Conservation (phyloP, 352 stramenopile species). For the Globisporangium nagaii region DNA sequence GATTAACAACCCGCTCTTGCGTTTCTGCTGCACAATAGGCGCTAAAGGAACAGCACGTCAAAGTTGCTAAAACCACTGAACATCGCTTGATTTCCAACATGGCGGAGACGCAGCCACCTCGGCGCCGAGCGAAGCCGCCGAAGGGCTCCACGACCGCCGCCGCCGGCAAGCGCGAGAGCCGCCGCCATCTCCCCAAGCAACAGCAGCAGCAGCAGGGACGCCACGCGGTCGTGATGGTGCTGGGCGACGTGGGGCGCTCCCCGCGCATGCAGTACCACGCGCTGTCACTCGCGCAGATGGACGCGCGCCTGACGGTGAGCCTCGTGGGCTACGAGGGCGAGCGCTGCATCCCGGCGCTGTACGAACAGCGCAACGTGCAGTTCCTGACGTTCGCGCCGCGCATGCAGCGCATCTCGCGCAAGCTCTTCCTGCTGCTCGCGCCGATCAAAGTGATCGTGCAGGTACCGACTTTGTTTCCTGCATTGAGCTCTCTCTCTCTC, state of each 20-base stretch:
- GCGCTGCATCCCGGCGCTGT: conserved; percentile 73
- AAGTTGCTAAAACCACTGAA: too few relatives aligned
- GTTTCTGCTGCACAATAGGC: too few relatives aligned
- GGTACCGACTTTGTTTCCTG: conserved; percentile 7
- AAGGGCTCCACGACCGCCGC: too few relatives aligned
- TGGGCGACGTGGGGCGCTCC: conserved; percentile 94
- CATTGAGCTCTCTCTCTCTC: too few relatives aligned
- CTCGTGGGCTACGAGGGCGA: conserved; percentile 94
- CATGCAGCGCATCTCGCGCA: conserved; percentile 54
- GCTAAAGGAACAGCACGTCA: too few relatives aligned
- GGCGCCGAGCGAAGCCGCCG: too few relatives aligned
- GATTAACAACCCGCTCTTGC: too few relatives aligned
- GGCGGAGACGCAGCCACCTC: too few relatives aligned
- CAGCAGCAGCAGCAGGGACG: conserved; percentile 8
- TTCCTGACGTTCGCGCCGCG: conserved; percentile 74
- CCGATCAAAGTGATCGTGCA: conserved; percentile 81
- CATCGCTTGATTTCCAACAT: too few relatives aligned
- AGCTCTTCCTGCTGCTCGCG: conserved; percentile 73
- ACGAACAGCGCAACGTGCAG: conserved; percentile 50
- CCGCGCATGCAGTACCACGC: conserved; percentile 99
- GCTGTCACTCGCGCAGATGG: conserved; percentile 88
- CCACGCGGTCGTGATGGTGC: conserved; percentile 90
- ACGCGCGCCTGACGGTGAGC: conserved; percentile 61
- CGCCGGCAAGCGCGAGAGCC: neutral
- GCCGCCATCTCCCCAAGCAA: neutral